These are phyloP conservation scores for Aspergillus cristatus DNA, from an alignment of 495 filamentous ascomycete genomes.

Conservation along the genomic window DNA sequence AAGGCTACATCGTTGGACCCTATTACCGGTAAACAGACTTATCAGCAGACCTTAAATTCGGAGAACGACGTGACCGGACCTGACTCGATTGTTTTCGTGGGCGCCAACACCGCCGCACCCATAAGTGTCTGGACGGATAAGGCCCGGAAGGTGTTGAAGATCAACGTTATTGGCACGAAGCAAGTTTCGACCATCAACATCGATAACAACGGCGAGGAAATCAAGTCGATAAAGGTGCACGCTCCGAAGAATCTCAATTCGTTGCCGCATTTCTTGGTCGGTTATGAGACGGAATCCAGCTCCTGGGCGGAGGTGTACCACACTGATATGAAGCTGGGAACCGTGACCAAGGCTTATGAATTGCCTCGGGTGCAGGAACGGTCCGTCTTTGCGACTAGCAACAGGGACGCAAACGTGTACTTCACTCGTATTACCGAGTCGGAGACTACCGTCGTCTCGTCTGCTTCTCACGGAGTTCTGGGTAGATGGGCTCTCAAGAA, in stretches of 20 bases:
- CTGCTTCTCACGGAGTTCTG: slow-evolving; percentile 64
- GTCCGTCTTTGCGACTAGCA: slow-evolving; percentile 73
- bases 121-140: slow-evolving; percentile 78
- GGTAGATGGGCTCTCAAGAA: slow-evolving; percentile 56
- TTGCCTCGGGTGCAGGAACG: slow-evolving; percentile 58
- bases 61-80: slow-evolving; percentile 60
- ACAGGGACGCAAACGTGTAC: slow-evolving; percentile 69
- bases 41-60: slow-evolving; percentile 57
- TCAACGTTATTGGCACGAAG: slow-evolving; percentile 76
- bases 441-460: slow-evolving; percentile 65
- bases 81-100: slow-evolving; percentile 68
- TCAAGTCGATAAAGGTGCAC: slow-evolving; percentile 61
- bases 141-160: slow-evolving; percentile 53
- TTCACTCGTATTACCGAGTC: slow-evolving; percentile 71
- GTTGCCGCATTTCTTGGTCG: slow-evolving; percentile 72
- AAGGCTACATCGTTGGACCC: slow-evolving; percentile 65
- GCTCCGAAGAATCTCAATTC: slow-evolving; percentile 61
- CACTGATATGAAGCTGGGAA: slow-evolving; percentile 56
- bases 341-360: slow-evolving; percentile 62
- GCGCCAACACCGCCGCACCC: slow-evolving; percentile 72
- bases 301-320: slow-evolving; percentile 85
- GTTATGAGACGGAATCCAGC: slow-evolving; percentile 59
- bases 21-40: slow-evolving; percentile 54
- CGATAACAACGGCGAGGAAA: slow-evolving; percentile 45
- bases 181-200: slow-evolving; percentile 40